Conservation (phyloP, 129 eudicot species). For the Rutidosis leptorrhynchoides region DNA sequence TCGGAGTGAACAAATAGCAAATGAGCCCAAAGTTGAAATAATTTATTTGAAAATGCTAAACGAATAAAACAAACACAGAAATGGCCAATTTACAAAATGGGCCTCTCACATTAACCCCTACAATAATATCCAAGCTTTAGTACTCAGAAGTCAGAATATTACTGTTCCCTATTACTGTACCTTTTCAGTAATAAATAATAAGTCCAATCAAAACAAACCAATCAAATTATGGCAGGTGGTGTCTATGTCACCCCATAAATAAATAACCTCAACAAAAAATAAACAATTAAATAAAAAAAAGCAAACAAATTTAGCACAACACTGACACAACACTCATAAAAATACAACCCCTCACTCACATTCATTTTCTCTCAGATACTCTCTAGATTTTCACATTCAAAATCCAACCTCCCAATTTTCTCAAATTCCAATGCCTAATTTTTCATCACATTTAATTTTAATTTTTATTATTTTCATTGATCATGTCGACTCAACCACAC, state of each 20-base stretch:
- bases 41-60: no score
- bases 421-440: conserved; percentile 10
- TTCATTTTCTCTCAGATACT: background rate
- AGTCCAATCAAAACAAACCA: conserved; percentile 3
- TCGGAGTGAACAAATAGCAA: no score
- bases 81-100: no score
- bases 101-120: no score
- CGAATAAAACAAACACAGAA: no score
- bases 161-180: background rate
- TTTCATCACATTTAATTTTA: background rate
- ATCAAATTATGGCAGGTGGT: conserved; percentile 3
- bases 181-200: background rate
- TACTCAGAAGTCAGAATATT: no score
- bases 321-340: conserved; percentile 23
- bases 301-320: conserved; percentile 28
- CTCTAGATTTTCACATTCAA: conserved; percentile 1
- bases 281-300: conserved; percentile 16
- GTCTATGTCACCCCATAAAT: conserved; percentile 12
- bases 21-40: no score
- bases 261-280: conserved; percentile 21
- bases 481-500: conserved; percentile 43
- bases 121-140: no score
- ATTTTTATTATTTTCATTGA: background rate
- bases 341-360: background rate
- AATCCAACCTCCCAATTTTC: background rate